These are phyloP conservation scores for Edaphochlamys debaryana DNA, from an alignment of 139 green algal genomes.

Conservation along the genomic window DNA sequence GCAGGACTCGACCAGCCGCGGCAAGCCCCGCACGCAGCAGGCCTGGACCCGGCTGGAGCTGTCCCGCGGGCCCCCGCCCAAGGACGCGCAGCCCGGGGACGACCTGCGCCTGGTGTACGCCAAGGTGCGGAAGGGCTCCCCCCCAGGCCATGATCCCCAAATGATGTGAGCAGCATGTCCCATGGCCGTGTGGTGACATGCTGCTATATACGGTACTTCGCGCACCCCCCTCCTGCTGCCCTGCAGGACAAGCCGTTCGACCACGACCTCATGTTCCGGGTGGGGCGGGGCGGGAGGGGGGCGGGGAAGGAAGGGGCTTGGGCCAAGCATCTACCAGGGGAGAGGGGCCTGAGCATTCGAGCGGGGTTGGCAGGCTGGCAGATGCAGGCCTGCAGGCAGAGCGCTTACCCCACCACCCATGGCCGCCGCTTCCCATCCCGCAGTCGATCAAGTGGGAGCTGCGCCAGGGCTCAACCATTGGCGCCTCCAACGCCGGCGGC, in stretches of 20 bases:
- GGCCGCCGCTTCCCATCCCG: too few relatives aligned
- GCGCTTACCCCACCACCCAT: too few relatives aligned
- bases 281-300: not conserved
- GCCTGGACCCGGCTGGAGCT: conserved; percentile 31
- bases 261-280: conserved; percentile 46
- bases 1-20: conserved; percentile 1
- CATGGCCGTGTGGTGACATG: not conserved
- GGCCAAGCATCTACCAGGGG: too few relatives aligned
- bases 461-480: conserved; percentile 41
- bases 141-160: too few relatives aligned
- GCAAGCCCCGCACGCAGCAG: conserved; percentile 24
- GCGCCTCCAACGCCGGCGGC: conserved; percentile 34
- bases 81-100: conserved; percentile 8
- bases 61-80: conserved; percentile 10
- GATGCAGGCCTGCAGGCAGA: too few relatives aligned
- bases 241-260: conserved; percentile 32
- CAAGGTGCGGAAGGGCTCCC: too few relatives aligned
- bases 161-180: not conserved
- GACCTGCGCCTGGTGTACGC: conserved; percentile 31
- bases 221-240: too few relatives aligned
- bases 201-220: too few relatives aligned
- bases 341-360: too few relatives aligned
- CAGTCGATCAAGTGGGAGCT: conserved; percentile 52
- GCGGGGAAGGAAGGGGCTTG: too few relatives aligned
- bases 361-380: too few relatives aligned